Evolutionary conservation across 2,329 filamentous ascomycete species (phyloP).

Genomic region (Fusarium lateritium): DNA sequence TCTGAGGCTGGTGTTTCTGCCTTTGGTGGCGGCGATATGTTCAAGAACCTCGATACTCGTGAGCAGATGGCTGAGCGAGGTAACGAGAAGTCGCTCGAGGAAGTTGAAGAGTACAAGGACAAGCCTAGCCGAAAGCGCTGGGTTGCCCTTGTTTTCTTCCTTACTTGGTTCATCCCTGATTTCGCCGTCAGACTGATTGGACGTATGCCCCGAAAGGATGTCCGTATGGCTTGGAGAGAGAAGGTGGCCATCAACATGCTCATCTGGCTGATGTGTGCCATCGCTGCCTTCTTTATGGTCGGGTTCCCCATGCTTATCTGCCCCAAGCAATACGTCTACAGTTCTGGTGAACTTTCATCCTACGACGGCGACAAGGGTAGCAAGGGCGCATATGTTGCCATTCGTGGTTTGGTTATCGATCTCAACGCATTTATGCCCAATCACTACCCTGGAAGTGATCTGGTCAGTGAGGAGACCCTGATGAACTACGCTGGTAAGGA

Average conservation of each 20-base stretch:
- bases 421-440: constrained; percentile 77
- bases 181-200: constrained; percentile 83
- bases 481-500: constrained; percentile 89
- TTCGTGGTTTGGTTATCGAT: constrained; percentile 92
- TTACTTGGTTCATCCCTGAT: constrained; percentile 92
- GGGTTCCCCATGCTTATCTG: constrained; percentile 90
- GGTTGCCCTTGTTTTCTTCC: constrained; percentile 84
- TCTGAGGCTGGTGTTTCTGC: constrained; percentile 95
- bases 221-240: constrained; percentile 94
- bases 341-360: constrained; percentile 78
- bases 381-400: constrained; percentile 77
- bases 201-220: constrained; percentile 91
- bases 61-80: constrained; percentile 96
- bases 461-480: constrained; percentile 70
- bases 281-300: constrained; percentile 91
- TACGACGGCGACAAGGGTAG: constrained; percentile 80
- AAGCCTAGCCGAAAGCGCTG: constrained; percentile 90
- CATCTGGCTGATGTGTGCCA: constrained; percentile 88
- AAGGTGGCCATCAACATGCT: constrained; percentile 98
- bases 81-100: constrained; percentile 89
- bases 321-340: constrained; percentile 91
- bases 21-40: constrained; percentile 95
- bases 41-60: constrained; percentile 93
- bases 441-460: constrained; percentile 77
- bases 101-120: constrained; percentile 87